Percentiles rank a stretch among this genome's conserved stretches.
Conservation (phyloP, 2,329 filamentous ascomycete species). For the Fusarium cyanostomum region DNA sequence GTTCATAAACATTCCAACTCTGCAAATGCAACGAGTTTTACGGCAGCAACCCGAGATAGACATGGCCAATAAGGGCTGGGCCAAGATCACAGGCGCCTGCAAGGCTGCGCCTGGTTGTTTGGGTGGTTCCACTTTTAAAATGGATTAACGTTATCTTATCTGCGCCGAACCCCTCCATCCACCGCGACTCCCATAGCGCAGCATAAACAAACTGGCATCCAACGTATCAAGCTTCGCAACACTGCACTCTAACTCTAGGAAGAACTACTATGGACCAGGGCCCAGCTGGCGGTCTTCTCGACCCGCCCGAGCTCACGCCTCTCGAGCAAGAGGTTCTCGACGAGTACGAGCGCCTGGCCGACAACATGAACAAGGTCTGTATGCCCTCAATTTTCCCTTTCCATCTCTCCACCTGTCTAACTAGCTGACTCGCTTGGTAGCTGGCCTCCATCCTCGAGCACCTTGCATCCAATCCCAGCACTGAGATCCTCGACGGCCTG, state of each 20-base stretch:
- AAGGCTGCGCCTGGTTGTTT: too few relatives aligned
- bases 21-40: too few relatives aligned
- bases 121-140: too few relatives aligned
- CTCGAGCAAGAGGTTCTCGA: conserved; percentile 95
- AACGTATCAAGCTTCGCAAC: not conserved
- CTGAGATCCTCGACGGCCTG: conserved; percentile 86
- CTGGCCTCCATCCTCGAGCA: conserved; percentile 68
- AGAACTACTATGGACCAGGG: conserved; percentile 35
- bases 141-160: too few relatives aligned
- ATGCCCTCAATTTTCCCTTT: not conserved
- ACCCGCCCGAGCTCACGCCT: conserved; percentile 71
- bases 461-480: conserved; percentile 76
- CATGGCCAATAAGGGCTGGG: too few relatives aligned
- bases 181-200: too few relatives aligned
- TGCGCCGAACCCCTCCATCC: too few relatives aligned
- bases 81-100: too few relatives aligned
- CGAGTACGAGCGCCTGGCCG: conserved; percentile 86
- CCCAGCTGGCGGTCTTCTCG: conserved; percentile 44
- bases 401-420: not conserved
- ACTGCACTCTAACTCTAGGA: not conserved
- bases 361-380: conserved; percentile 88
- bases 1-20: too few relatives aligned
- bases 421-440: conserved; percentile 47
- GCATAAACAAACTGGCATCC: too few relatives aligned
- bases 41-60: too few relatives aligned